phyloP scores from a whole-genome alignment of 1,284 basidiomycete genomes.

The Trametes polyzona region DNA sequence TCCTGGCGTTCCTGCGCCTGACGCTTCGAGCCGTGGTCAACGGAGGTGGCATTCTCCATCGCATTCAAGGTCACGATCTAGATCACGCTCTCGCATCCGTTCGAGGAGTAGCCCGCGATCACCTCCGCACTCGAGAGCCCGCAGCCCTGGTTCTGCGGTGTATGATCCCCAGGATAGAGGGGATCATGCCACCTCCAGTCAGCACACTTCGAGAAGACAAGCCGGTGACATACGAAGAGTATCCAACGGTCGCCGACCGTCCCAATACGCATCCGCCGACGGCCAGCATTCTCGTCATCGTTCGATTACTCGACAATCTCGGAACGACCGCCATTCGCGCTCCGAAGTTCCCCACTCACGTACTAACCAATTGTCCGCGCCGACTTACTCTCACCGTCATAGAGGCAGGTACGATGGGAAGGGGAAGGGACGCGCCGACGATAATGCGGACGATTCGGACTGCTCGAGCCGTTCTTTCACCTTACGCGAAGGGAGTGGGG shows the following conservation, averaged over 20 bases:
- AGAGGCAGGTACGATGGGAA: slow-evolving; percentile 20
- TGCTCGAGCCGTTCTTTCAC: background rate
- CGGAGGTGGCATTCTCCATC: slow-evolving; percentile 47
- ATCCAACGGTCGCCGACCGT: background rate
- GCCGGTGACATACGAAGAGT: background rate
- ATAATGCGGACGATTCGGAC: slow-evolving; percentile 14
- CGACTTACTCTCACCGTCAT: background rate
- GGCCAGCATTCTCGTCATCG: background rate
- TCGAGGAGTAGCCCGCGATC: slow-evolving; percentile 5
- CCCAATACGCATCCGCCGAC: background rate
- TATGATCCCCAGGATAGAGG: background rate
- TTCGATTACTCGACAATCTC: background rate
- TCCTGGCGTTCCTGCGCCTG: slow-evolving; percentile 38
- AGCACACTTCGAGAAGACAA: background rate
- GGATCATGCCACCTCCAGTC: background rate
- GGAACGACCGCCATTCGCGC: background rate
- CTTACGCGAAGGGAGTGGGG: slow-evolving; percentile 7
- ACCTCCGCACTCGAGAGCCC: slow-evolving; percentile 1
- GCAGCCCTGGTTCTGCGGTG: slow-evolving; percentile 3
- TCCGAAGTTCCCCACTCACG: background rate
- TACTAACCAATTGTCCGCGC: background rate
- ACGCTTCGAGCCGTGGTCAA: slow-evolving; percentile 35
- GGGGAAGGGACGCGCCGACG: slow-evolving; percentile 31
- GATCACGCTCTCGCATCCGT: slow-evolving; percentile 18
- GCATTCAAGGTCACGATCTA: slow-evolving; percentile 21